These are phyloP conservation scores for Moesziomyces sp. DNA, from an alignment of 1,284 basidiomycete genomes.

Conservation along the genomic window DNA sequence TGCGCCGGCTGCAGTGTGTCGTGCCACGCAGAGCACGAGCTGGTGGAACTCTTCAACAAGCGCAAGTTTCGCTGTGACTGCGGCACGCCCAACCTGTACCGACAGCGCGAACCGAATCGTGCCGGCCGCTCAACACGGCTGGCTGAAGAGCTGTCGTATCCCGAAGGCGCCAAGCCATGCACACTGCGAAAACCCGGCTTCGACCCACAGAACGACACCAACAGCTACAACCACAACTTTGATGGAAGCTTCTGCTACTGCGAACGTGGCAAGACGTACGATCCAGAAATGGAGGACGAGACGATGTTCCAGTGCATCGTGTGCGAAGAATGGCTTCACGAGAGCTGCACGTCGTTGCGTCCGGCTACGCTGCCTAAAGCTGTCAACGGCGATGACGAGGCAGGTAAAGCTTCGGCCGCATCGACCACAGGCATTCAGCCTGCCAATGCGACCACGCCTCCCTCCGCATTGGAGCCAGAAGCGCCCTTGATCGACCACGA, in stretches of 20 bases:
- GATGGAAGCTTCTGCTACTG: constrained; percentile 69
- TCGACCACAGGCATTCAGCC: too few species aligned
- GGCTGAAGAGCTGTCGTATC: constrained; percentile 34
- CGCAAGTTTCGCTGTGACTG: constrained; percentile 66
- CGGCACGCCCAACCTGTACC: constrained; percentile 58
- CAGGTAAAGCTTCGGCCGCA: neutral
- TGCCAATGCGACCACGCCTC: neutral
- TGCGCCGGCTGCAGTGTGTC: constrained; percentile 68
- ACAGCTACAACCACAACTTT: constrained; percentile 67
- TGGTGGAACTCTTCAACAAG: constrained; percentile 67
- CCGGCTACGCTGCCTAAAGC: neutral
- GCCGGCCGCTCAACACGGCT: constrained; percentile 9
- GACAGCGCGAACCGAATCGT: constrained; percentile 31
- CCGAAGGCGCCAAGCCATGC: constrained; percentile 45
- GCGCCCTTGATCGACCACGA: constrained; percentile 54
- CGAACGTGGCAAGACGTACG: constrained; percentile 65
- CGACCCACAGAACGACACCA: constrained; percentile 59
- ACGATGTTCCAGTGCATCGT: constrained; percentile 69
- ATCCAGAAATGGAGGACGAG: constrained; percentile 68
- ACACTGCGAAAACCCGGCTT: constrained; percentile 50
- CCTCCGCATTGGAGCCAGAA: constrained; percentile 12
- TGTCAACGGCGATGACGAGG: too few species aligned
- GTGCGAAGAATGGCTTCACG: constrained; percentile 70
- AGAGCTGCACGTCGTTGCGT: constrained; percentile 62
- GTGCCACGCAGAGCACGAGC: constrained; percentile 68